Evolutionary conservation across 73 alveolate species (phyloP).

Genomic region (Paramecium biaurelia): DNA sequence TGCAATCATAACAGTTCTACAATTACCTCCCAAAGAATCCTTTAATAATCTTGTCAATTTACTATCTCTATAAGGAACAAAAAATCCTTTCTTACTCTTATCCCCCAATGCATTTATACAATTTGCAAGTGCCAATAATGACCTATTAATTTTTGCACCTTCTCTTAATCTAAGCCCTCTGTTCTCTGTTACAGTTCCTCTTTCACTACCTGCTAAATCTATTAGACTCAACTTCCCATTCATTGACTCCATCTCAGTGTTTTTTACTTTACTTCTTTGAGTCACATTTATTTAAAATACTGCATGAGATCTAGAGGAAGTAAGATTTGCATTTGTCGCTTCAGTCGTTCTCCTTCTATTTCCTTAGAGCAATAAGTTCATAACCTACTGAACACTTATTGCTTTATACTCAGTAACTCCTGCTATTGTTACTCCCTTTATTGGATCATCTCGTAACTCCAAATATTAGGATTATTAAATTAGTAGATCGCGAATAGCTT

Average conservation of each 20-base stretch:
- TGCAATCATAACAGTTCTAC: constrained; percentile 81
- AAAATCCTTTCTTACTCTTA: constrained; percentile 76
- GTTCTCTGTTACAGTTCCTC: constrained; percentile 82
- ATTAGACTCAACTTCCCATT: constrained; percentile 76
- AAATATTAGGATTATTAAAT: constrained; percentile 78
- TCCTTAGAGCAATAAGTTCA: constrained; percentile 55
- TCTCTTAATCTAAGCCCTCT: constrained; percentile 90
- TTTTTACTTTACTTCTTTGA: constrained; percentile 57
- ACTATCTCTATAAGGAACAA: constrained; percentile 88
- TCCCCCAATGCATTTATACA: constrained; percentile 88
- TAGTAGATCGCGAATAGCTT: constrained; percentile 89
- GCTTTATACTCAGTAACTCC: constrained; percentile 91
- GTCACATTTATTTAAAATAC: constrained; percentile 74
- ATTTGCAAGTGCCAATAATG: constrained; percentile 84
- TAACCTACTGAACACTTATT: constrained; percentile 73
- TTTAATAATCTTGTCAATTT: constrained; percentile 88
- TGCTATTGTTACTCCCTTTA: constrained; percentile 84
- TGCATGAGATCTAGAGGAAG: constrained; percentile 87
- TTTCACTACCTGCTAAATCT: constrained; percentile 94
- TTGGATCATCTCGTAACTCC: constrained; percentile 94
- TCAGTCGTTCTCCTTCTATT: constrained; percentile 82
- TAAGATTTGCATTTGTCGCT: constrained; percentile 81
- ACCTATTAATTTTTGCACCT: constrained; percentile 91
- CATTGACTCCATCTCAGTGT: constrained; percentile 71
- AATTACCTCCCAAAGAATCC: constrained; percentile 92